Evolutionary conservation across 805 yeast species (phyloP).

Genomic region (Nakazawaea ishiwadae): DNA sequence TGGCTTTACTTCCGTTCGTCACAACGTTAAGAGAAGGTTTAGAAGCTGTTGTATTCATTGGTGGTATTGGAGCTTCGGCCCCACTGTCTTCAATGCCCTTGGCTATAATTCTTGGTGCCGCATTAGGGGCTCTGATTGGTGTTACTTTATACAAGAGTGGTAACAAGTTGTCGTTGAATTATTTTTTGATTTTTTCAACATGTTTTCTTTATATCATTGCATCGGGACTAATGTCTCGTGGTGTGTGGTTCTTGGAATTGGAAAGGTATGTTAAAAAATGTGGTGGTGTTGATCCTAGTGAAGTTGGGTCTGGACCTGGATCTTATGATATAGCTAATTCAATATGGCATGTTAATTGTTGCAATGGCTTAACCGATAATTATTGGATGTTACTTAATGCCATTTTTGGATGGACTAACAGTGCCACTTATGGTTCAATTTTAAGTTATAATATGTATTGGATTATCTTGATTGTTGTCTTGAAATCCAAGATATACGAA

Average conservation of each 20-base stretch:
- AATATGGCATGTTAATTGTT: slow-evolving; percentile 94
- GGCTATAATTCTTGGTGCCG: slow-evolving; percentile 54
- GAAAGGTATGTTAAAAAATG: slow-evolving; percentile 71
- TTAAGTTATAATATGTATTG: slow-evolving; percentile 69
- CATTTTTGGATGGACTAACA: slow-evolving; percentile 88
- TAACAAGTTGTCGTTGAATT: slow-evolving; percentile 67
- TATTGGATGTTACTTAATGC: slow-evolving; percentile 91
- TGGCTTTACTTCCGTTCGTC: slow-evolving; percentile 58
- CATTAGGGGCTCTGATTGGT: slow-evolving; percentile 62
- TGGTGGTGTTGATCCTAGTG: slow-evolving; percentile 80
- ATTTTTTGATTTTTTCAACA: slow-evolving; percentile 69
- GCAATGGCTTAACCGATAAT: slow-evolving; percentile 90
- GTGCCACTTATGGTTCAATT: slow-evolving; percentile 89
- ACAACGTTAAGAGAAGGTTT: slow-evolving; percentile 87
- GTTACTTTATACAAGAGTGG: slow-evolving; percentile 70
- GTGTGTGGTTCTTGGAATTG: slow-evolving; percentile 86
- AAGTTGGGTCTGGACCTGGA: slow-evolving; percentile 91
- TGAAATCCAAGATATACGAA: slow-evolving; percentile 40
- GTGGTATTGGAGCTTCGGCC: slow-evolving; percentile 78
- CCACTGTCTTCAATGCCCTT: slow-evolving; percentile 62
- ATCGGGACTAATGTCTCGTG: slow-evolving; percentile 81
- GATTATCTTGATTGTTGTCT: slow-evolving; percentile 43
- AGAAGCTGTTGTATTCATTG: slow-evolving; percentile 88
- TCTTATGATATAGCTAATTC: slow-evolving; percentile 76
- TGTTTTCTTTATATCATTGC: slow-evolving; percentile 81